Evolutionary conservation across 148 eudicot species (phyloP).

Genomic region (Gaultheria prostrata): DNA sequence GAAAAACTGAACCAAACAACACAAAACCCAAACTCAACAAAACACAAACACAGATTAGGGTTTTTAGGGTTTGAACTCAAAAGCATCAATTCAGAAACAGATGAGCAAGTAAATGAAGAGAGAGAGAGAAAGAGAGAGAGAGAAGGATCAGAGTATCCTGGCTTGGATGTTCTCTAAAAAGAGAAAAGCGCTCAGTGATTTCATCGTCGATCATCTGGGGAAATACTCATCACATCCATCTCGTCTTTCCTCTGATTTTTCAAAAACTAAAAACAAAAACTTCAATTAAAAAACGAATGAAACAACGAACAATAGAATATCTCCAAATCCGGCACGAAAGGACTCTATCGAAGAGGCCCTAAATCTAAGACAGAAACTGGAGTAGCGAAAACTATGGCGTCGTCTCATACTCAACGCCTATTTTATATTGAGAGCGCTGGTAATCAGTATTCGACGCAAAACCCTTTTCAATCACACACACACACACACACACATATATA

Average conservation of each 20-base stretch:
- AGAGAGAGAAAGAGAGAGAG: not conserved
- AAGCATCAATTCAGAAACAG: not conserved
- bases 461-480: not conserved
- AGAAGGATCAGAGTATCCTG: slow-evolving; percentile 27
- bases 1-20: not conserved
- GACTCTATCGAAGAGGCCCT: not conserved
- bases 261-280: not conserved
- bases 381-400: slow-evolving; percentile 14
- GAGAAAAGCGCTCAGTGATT: slow-evolving; percentile 26
- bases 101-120: not conserved
- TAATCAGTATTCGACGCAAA: slow-evolving; percentile 20
- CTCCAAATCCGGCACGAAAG: slow-evolving; percentile 5
- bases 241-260: not conserved
- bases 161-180: slow-evolving; percentile 17
- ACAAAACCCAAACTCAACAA: not conserved
- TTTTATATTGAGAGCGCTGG: not conserved
- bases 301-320: not conserved
- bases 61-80: not conserved
- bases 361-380: not conserved
- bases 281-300: not conserved
- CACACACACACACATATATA: not conserved
- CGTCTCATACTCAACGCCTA: slow-evolving; percentile 21
- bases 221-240: slow-evolving; percentile 24
- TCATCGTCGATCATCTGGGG: slow-evolving; percentile 32
- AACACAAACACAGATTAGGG: not conserved